Base-by-base conservation (phyloP, 176 grass and related monocot species). In the Aegilops bicornis region DNA sequence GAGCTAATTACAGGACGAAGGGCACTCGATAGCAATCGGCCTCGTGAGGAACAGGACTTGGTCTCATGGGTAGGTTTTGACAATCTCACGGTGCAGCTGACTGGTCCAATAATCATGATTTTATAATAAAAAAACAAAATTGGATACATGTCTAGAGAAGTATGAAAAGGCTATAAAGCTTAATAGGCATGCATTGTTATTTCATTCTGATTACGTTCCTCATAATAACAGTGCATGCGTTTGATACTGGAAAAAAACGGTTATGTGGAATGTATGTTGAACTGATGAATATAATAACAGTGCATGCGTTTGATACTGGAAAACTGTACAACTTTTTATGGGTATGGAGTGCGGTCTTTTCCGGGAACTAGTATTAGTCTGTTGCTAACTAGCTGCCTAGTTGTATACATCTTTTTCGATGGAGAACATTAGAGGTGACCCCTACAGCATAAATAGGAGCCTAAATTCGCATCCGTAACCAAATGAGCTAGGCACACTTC, bases 1-100 rank as follows among this genome's bases (percentile, higher is more conserved):
- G 94, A 96, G 83, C 56, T 91, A 75, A 85, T 93, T 86, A 96
- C 94, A n/a, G 94, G 94, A 27, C 83, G 91, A 84, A 96, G 87
- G 64, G 85, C 91, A 10, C 78, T 87, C 71, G 94, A 96, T 60
- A 90, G 83, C 31, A 64, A 83, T 73, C 81, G 61, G 11, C 87
- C 91, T 83, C 77, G 86, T 66, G 89, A 81, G 63, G 89, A 96
- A 84, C 89, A 91, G 64, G 78, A 93, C 65, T 66, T 96, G 20
- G 91, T 96, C 39, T 73, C 87, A 58, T 96, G 94, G 94, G 94
- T 96, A 89, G 62, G 84, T 91, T 89, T 83, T 64, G 15, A 84
- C 54, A 52, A 64, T 77, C 58, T 86, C 31, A 80, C 58, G 86
- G 89, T 80, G 9, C 56, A 52, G 6, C 58, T 54, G 69, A 88